phyloP scores from a whole-genome alignment of 2,329 filamentous ascomycete genomes.

The Lizonia empirigonia region DNA sequence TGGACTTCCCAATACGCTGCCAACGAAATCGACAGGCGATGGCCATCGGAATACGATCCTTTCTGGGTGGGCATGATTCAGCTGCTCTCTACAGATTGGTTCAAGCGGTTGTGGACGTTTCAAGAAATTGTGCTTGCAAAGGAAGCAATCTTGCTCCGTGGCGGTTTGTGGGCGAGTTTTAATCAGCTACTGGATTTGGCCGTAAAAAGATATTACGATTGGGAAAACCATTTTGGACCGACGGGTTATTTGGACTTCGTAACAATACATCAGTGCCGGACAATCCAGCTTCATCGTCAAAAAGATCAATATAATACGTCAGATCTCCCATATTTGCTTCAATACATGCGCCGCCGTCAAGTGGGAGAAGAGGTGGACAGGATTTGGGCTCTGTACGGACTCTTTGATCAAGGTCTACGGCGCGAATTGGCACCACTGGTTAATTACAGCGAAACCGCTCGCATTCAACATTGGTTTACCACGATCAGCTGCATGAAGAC shows the following conservation, averaged over 20 bases:
- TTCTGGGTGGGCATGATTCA: slow-evolving; percentile 9
- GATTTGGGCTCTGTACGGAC: slow-evolving; percentile 5
- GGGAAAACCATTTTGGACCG: no score
- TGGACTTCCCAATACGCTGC: background rate
- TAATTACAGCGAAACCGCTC: slow-evolving; percentile 2
- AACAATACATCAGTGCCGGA: no score
- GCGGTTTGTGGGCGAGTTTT: background rate
- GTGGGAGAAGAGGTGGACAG: slow-evolving; percentile 1
- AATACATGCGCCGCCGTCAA: background rate
- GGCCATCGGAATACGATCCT: background rate
- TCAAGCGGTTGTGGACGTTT: slow-evolving; percentile 9
- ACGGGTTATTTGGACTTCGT: no score
- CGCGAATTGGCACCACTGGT: background rate
- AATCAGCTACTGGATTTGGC: background rate
- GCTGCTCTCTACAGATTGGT: background rate
- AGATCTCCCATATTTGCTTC: background rate
- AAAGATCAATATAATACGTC: no score
- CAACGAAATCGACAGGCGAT: background rate
- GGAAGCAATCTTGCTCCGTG: background rate
- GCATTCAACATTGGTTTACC: background rate
- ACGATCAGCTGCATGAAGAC: background rate
- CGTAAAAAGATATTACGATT: background rate
- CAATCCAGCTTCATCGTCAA: no score
- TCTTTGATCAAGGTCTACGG: background rate
- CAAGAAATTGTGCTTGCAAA: slow-evolving; percentile 11